Evolutionary conservation across 2,329 filamentous ascomycete genomes (phyloP).

Genomic region (Aspergillus sp.): DNA sequence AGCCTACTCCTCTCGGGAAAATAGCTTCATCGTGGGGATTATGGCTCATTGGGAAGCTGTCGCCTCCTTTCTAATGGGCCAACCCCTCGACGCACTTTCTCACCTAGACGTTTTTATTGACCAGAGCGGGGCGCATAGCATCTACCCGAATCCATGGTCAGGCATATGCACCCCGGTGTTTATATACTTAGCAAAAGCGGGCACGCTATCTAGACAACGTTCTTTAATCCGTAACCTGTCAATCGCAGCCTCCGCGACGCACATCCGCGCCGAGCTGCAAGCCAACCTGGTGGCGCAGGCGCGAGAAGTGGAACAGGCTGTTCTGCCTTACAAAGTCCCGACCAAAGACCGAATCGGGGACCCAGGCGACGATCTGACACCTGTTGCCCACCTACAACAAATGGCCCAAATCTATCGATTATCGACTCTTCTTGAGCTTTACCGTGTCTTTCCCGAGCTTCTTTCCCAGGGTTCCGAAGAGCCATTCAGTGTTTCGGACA

Average conservation of each 20-base stretch:
- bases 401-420: conserved; percentile 1
- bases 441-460: conserved; percentile 2
- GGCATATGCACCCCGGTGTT: conserved; percentile 8
- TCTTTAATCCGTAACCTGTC: neutral
- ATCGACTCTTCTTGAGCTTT: conserved; percentile 2
- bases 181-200: conserved; percentile 2
- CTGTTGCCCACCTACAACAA: neutral
- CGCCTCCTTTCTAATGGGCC: neutral
- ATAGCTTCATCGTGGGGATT: neutral
- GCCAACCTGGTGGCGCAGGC: neutral
- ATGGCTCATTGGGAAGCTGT: conserved; percentile 5
- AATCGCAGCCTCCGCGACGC: neutral
- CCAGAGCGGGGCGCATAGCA: neutral
- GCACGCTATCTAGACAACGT: conserved; percentile 1
- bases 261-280: neutral
- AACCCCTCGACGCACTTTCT: neutral
- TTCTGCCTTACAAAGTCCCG: neutral
- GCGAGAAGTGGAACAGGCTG: neutral
- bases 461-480: neutral
- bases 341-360: neutral
- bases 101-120: neutral
- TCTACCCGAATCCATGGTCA: conserved; percentile 1
- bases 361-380: neutral
- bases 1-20: neutral
- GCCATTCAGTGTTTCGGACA: neutral